Conservation (phyloP, 345 rosid genomes). For the Citropsis articulata region DNA sequence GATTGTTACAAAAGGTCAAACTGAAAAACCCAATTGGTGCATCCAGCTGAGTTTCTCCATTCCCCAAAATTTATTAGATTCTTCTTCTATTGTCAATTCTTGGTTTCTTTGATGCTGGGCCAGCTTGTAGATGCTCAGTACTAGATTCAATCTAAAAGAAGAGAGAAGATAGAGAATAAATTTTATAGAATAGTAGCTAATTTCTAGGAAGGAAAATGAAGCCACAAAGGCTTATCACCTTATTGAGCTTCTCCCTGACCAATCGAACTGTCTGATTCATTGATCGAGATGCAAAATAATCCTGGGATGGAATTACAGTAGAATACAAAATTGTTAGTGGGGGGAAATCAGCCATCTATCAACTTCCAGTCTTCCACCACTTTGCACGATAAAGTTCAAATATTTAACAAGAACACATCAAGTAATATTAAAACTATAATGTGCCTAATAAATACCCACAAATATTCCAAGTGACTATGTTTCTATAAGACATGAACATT, state of each 20-base stretch:
- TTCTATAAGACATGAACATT: background rate
- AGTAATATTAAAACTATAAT: background rate
- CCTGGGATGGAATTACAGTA: slow-evolving; percentile 41
- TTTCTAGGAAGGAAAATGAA: background rate
- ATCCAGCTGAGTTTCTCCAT: background rate
- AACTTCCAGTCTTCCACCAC: slow-evolving; percentile 4
- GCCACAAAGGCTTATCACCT: slow-evolving; percentile 41
- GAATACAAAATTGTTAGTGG: background rate
- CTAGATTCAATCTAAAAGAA: slow-evolving; percentile 57
- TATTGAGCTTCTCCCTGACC: slow-evolving; percentile 77
- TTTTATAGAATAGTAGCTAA: background rate
- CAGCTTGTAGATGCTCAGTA: slow-evolving; percentile 36
- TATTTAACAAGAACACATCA: background rate
- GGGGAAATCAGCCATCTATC: background rate
- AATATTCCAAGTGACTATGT: background rate
- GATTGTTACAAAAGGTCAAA: background rate
- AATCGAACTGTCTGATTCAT: slow-evolving; percentile 77
- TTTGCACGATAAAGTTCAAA: background rate
- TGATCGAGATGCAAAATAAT: slow-evolving; percentile 67
- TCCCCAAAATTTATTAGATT: slow-evolving; percentile 35
- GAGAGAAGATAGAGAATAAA: background rate
- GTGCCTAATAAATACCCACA: background rate
- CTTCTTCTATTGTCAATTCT: slow-evolving; percentile 69
- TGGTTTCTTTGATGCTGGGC: slow-evolving; percentile 54
- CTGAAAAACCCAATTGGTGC: background rate